Base-by-base conservation (phyloP, 2,329 filamentous ascomycete genomes). In the Colletotrichum cereale region DNA sequence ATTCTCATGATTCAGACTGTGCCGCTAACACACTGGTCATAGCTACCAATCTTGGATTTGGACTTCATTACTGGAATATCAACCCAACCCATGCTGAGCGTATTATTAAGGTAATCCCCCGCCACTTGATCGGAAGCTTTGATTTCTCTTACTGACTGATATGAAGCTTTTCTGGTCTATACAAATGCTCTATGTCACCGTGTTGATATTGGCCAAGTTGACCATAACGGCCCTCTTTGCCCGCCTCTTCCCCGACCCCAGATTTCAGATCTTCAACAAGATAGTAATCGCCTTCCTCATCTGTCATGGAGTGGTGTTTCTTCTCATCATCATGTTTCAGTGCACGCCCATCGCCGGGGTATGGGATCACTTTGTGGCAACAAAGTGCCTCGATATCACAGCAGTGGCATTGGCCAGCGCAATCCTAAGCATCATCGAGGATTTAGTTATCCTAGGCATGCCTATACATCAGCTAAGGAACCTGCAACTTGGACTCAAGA, bases 11-110 rank as follows among this genome's bases (percentile, higher is more conserved):
- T 44, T 1, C 3, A 2, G 4, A 2, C 8, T n/a, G 24, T 5
- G 3, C 7, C 12, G 7, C 42, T 67, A 21, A 58, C n/a, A 16
- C 5, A 1, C 12, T 7, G 34, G 34, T 0, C 1, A 36, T 31
- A 73, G 71, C 31, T 29, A 48, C 67, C n/a, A 40, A 62, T 12
- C 67, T 73, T 1, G 71, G 67, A 16, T 76, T 76, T 40, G 75
- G 75, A 5, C 62, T 72, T n/a, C 75, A 76, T 40, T 75, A 75
- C 66, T 76, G 75, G 75, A 73, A 76, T 53, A 67, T 75, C 4
- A 68, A 74, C 55, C 70, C 74, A 2, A 57, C 10, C 2, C 63
- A 73, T 36, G 58, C 57, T 14, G 56, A 71, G 50, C 62, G 21
- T 16, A 60, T 71, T n/a, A 16, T 71, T 7, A 50, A 73, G 14